These are phyloP conservation scores for Fusarium pseudocircinatum DNA, from an alignment of 2,329 filamentous ascomycete genomes.

Conservation along the genomic window DNA sequence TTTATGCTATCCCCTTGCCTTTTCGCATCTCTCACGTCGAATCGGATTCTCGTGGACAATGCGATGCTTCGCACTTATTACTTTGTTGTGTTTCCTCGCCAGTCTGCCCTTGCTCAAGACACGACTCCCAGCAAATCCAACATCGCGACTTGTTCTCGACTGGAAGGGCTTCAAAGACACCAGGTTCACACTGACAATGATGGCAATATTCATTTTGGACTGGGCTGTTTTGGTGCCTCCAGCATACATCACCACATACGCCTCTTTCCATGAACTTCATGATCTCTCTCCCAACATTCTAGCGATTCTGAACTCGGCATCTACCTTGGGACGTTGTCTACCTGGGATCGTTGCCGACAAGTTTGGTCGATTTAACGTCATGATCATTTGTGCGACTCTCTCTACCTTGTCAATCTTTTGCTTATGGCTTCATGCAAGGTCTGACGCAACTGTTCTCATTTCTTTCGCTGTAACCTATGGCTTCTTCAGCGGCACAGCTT, in stretches of 20 bases:
- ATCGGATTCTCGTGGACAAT: neutral
- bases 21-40: neutral
- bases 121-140: neutral
- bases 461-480: neutral
- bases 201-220: neutral
- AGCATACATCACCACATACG: neutral
- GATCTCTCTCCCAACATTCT: neutral
- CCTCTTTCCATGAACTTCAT: fast-evolving
- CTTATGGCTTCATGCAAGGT: neutral
- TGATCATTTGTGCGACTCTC: neutral
- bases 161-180: neutral
- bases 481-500: neutral
- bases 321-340: neutral
- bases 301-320: neutral
- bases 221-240: neutral
- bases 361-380: fast-evolving
- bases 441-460: neutral
- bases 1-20: neutral
- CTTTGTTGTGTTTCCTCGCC: neutral
- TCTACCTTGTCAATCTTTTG: neutral
- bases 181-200: neutral
- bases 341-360: neutral
- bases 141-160: neutral
- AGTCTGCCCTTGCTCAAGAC: neutral
- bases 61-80: neutral